Conservation (phyloP, 257 asterid species). For the Lantana camara region DNA sequence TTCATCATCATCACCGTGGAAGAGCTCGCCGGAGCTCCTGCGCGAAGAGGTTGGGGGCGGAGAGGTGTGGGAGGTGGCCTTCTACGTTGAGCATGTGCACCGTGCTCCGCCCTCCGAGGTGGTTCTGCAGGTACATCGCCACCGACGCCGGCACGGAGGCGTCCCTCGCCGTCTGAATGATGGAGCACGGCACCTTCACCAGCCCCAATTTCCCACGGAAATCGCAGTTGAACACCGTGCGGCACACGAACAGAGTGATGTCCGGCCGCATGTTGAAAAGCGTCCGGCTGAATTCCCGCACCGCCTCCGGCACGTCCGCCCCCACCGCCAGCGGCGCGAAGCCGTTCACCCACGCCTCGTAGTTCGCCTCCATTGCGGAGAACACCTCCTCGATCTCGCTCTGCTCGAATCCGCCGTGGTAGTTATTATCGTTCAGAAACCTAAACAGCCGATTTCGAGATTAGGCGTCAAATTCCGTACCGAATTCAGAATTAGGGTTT, state of each 20-base stretch:
- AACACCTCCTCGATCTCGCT: constrained; percentile 71
- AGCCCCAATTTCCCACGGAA: constrained; percentile 74
- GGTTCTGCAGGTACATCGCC: constrained; percentile 64
- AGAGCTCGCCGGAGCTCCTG: constrained; percentile 74
- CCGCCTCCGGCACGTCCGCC: constrained; percentile 94
- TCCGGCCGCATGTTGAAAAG: constrained; percentile 93
- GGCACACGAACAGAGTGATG: constrained; percentile 73
- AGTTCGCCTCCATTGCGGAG: constrained; percentile 86
- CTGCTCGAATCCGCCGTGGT: constrained; percentile 87
- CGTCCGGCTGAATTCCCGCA: constrained; percentile 81
- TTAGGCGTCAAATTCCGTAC: neutral
- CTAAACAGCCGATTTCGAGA: constrained; percentile 23
- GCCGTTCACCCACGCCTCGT: constrained; percentile 91
- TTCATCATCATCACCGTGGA: constrained; percentile 30
- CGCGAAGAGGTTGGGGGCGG: constrained; percentile 82
- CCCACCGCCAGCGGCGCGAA: constrained; percentile 96
- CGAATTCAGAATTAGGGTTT: neutral
- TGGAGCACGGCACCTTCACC: constrained; percentile 76
- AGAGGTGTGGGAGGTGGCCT: constrained; percentile 91
- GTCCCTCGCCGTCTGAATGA: constrained; percentile 84
- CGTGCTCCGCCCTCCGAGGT: constrained; percentile 81
- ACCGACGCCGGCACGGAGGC: constrained; percentile 85
- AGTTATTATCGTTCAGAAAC: constrained; percentile 69
- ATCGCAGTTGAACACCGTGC: constrained; percentile 75
- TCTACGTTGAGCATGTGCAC: constrained; percentile 65